phyloP scores from a whole-genome alignment of 2,329 filamentous ascomycete genomes.

The Diplodia mutila region DNA sequence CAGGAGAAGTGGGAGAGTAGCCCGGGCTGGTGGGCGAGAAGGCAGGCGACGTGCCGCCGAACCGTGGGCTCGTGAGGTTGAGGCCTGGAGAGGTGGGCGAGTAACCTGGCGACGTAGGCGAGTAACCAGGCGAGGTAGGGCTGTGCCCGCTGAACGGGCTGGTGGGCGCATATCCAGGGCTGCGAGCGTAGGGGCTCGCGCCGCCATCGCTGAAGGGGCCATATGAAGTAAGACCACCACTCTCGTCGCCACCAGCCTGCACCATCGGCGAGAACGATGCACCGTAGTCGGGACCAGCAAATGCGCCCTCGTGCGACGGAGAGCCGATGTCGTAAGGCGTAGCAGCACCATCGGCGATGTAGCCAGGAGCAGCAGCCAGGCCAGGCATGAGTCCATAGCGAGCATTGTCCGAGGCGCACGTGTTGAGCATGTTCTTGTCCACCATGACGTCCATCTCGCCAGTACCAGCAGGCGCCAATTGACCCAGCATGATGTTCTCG shows the following conservation, averaged over 20 bases:
- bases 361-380: conserved; percentile 74
- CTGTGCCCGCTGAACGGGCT: conserved; percentile 70
- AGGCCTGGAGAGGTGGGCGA: conserved; percentile 64
- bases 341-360: conserved; percentile 78
- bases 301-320: conserved; percentile 63
- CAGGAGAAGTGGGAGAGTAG: conserved; percentile 65
- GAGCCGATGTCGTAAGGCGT: conserved; percentile 86
- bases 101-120: conserved; percentile 55
- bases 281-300: conserved; percentile 63
- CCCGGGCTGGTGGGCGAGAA: conserved; percentile 60
- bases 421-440: conserved; percentile 94
- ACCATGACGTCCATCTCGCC: conserved; percentile 93
- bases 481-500: conserved; percentile 97
- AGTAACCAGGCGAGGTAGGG: conserved; percentile 46
- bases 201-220: conserved; percentile 68
- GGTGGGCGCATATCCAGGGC: conserved; percentile 68
- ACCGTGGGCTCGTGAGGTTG: conserved; percentile 59
- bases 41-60: conserved; percentile 29
- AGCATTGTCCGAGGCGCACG: conserved; percentile 51
- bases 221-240: conserved; percentile 64
- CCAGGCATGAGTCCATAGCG: conserved; percentile 76
- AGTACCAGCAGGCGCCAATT: conserved; percentile 95
- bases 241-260: conserved; percentile 63
- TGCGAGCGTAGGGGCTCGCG: conserved; percentile 71
- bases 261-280: conserved; percentile 76